Conservation (phyloP, 208 protist genomes). For the Wallacemonas rigidus region DNA sequence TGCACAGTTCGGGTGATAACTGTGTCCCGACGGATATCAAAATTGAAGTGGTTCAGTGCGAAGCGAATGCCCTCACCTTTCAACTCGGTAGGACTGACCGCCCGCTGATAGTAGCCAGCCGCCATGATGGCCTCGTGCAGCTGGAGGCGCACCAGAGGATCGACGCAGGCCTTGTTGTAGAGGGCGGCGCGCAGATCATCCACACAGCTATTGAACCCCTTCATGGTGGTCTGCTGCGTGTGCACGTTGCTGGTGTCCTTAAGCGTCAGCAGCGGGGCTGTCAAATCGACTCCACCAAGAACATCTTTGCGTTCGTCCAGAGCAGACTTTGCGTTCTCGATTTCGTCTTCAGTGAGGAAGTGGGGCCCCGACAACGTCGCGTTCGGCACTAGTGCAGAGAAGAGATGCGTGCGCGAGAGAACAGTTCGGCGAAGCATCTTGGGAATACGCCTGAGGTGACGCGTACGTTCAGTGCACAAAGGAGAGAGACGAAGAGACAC, state of each 20-base stretch:
- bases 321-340: slow-evolving; percentile 48
- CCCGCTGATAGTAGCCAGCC: slow-evolving; percentile 80
- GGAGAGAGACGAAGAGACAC: slow-evolving; percentile 7
- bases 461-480: not conserved
- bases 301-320: slow-evolving; percentile 47
- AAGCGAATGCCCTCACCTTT: slow-evolving; percentile 79
- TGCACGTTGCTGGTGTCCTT: slow-evolving; percentile 36
- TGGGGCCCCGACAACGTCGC: slow-evolving; percentile 40
- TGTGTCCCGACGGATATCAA: slow-evolving; percentile 87
- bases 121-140: slow-evolving; percentile 91
- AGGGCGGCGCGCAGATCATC: slow-evolving; percentile 54
- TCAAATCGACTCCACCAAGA: slow-evolving; percentile 44
- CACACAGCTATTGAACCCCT: slow-evolving; percentile 48
- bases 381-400: slow-evolving; percentile 73
- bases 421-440: slow-evolving; percentile 69
- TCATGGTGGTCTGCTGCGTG: slow-evolving; percentile 37
- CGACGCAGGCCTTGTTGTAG: slow-evolving; percentile 56
- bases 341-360: slow-evolving; percentile 38
- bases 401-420: slow-evolving; percentile 67
- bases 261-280: slow-evolving; percentile 37
- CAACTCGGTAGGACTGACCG: slow-evolving; percentile 57
- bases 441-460: not conserved
- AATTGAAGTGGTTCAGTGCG: slow-evolving; percentile 90
- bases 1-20: slow-evolving; percentile 73
- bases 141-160: slow-evolving; percentile 72